These are phyloP conservation scores for Calonectria hongkongensis DNA, from an alignment of 2,329 filamentous ascomycete species.

Conservation along the genomic window DNA sequence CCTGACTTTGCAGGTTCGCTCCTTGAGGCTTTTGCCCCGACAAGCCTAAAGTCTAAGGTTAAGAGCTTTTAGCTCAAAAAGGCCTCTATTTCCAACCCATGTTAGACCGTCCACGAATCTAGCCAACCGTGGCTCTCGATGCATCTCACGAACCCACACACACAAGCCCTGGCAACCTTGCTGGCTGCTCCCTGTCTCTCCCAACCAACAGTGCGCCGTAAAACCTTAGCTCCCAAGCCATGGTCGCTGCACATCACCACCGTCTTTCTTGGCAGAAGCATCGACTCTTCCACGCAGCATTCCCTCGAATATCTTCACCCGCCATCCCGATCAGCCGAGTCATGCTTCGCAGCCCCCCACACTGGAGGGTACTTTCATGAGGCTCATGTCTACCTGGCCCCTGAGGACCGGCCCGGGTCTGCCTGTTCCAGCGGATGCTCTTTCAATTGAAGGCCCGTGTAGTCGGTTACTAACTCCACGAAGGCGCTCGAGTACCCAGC, in stretches of 20 bases:
- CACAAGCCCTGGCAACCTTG: conserved; percentile 29
- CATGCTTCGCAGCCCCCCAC: conserved; percentile 51
- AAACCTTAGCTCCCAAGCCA: conserved; percentile 24
- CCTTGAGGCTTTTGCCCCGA: conserved; percentile 28
- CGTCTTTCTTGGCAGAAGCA: conserved; percentile 36
- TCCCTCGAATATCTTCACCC: conserved; percentile 19
- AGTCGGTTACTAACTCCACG: conserved; percentile 22
- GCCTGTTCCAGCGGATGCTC: conserved; percentile 1
- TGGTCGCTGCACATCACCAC: conserved; percentile 36
- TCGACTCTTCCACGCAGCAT: conserved; percentile 9
- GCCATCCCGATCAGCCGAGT: conserved; percentile 47
- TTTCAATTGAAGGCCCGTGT: conserved; percentile 10
- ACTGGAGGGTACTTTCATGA: conserved; percentile 44
- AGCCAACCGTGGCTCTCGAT: conserved; percentile 29
- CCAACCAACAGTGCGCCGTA: conserved; percentile 18
- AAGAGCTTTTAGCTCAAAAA: conserved; percentile 32
- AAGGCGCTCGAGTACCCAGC: not conserved
- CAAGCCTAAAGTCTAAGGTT: conserved; percentile 32
- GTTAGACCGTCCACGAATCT: conserved; percentile 22
- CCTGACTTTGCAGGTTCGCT: conserved; percentile 17
- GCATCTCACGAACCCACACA: conserved; percentile 23
- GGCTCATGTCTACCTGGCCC: conserved; percentile 40
- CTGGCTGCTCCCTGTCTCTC: conserved; percentile 14
- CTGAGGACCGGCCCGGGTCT: conserved; percentile 34
- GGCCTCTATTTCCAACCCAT: conserved; percentile 32